Conservation (phyloP, 202 grass and related monocot genomes). For the Carex sylvatica region DNA sequence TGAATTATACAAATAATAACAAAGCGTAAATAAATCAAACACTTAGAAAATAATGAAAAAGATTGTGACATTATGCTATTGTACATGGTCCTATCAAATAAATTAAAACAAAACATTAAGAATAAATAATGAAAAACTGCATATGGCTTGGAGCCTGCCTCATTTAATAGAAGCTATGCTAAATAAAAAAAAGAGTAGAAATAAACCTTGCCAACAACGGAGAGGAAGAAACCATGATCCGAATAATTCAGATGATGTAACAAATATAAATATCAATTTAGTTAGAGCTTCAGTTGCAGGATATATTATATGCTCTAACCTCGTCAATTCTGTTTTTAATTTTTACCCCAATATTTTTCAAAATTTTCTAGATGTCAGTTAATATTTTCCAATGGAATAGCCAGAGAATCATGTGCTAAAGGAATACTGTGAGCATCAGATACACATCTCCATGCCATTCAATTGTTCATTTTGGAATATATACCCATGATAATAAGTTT, state of each 20-base stretch:
- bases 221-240: too few species aligned
- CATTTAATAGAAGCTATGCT: too few species aligned
- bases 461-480: constrained; percentile 26
- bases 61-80: too few species aligned
- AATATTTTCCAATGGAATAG: not conserved
- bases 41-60: too few species aligned
- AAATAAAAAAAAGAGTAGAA: too few species aligned
- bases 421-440: constrained; percentile 22
- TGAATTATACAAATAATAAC: too few species aligned
- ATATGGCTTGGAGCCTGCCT: too few species aligned
- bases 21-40: too few species aligned
- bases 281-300: not conserved
- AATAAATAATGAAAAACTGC: too few species aligned
- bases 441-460: constrained; percentile 24
- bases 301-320: not conserved
- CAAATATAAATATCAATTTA: not conserved
- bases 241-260: constrained; percentile 28
- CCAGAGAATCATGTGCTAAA: constrained; percentile 13
- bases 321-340: not conserved
- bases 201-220: too few species aligned
- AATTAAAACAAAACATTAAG: too few species aligned
- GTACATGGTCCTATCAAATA: too few species aligned
- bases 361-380: not conserved
- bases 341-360: not conserved
- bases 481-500: constrained; percentile 15